Evolutionary conservation across 352 stramenopile species (phyloP).

Genomic region (Saprolegnia diclina): DNA sequence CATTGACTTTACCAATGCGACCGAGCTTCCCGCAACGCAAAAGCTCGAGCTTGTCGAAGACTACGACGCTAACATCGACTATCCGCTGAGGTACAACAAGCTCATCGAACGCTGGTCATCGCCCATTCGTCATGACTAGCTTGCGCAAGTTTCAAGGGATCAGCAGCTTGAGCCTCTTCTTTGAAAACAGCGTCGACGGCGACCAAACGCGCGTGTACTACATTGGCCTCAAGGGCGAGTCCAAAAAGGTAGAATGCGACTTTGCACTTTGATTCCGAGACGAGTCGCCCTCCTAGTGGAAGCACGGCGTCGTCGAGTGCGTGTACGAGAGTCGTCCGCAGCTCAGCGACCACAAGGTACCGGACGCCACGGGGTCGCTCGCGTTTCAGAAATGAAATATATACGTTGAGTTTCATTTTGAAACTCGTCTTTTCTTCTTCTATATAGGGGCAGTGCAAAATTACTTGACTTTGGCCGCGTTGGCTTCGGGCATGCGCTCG

Average conservation of each 20-base stretch:
- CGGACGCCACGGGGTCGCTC: constrained; percentile 37
- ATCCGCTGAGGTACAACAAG: constrained; percentile 69
- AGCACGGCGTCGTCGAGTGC: constrained; percentile 75
- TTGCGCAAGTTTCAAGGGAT: constrained; percentile 84
- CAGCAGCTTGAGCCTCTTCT: constrained; percentile 72
- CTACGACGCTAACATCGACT: constrained; percentile 53
- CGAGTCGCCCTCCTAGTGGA: constrained; percentile 41
- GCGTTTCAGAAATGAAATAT: constrained; percentile 8
- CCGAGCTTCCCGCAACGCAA: constrained; percentile 65
- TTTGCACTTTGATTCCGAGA: constrained; percentile 1
- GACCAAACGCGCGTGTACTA: constrained; percentile 79
- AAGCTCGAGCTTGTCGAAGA: constrained; percentile 75
- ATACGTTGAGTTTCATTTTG: neutral
- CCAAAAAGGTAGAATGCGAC: constrained; percentile 60
- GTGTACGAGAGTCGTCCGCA: constrained; percentile 80
- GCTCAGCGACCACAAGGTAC: constrained; percentile 70
- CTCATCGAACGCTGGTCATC: no score
- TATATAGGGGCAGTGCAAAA: constrained; percentile 1
- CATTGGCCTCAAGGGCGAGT: constrained; percentile 83
- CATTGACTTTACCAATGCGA: constrained; percentile 81
- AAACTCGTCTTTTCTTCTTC: no score
- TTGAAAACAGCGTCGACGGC: constrained; percentile 66
- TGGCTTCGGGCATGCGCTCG: constrained; percentile 98
- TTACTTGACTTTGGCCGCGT: constrained; percentile 85
- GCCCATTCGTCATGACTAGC: constrained; percentile 31